Evolutionary conservation across 2,329 filamentous ascomycete species (phyloP).

Genomic region (Colletotrichum sp.): DNA sequence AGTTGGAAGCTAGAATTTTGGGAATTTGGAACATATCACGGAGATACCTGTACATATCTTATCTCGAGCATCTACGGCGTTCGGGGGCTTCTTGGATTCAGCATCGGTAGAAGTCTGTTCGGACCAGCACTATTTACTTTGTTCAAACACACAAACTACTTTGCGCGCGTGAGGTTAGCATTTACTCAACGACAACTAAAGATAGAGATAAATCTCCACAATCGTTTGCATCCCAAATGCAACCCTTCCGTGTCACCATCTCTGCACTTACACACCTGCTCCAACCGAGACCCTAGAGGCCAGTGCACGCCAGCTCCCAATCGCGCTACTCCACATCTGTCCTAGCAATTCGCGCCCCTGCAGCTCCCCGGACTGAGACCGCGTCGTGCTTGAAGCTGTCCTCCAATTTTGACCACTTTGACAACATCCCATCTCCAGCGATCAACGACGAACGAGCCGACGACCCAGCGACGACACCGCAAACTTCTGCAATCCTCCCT

Average conservation of each 20-base stretch:
- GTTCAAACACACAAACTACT: not conserved
- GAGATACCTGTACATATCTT: conserved; percentile 20
- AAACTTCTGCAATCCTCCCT: not conserved
- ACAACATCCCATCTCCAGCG: not conserved
- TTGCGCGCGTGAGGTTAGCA: not conserved
- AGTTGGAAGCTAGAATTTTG: not conserved
- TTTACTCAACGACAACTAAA: not conserved
- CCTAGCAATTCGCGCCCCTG: conserved; percentile 23
- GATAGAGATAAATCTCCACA: not conserved
- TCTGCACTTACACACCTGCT: not conserved
- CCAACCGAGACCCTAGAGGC: conserved; percentile 2
- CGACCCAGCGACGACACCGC: not conserved
- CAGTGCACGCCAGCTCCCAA: conserved; percentile 9
- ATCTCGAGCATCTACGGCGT: conserved; percentile 8
- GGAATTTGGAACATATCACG: not conserved
- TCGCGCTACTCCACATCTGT: conserved; percentile 15
- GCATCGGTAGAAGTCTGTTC: conserved; percentile 6
- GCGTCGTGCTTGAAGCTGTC: conserved; percentile 25
- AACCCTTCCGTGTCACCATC: not conserved
- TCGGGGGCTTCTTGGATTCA: not conserved
- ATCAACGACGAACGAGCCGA: conserved; percentile 6
- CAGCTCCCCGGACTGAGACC: conserved; percentile 22
- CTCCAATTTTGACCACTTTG: conserved; percentile 17
- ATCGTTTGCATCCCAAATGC: not conserved
- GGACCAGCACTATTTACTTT: conserved; percentile 12